Evolutionary conservation across 2,329 filamentous ascomycete species (phyloP).

Genomic region (Onygena corvina): DNA sequence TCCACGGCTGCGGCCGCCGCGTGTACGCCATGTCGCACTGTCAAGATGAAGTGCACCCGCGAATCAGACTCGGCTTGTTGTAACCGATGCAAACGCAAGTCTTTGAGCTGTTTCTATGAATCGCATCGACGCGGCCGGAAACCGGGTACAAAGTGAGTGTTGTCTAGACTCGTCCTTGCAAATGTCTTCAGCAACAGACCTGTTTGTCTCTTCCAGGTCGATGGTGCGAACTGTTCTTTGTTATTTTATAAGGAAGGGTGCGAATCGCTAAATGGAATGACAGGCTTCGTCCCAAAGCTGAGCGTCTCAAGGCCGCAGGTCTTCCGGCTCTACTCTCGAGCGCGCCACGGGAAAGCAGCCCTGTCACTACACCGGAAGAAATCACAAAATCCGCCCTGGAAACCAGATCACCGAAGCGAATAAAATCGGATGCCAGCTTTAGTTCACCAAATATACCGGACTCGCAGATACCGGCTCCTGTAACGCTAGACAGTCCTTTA

Average conservation of each 20-base stretch:
- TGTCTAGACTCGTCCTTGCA: not conserved
- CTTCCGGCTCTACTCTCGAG: conserved; percentile 3
- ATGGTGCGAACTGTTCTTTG: conserved; percentile 1
- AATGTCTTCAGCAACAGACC: no score
- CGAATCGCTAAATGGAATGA: not conserved
- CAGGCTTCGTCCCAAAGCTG: conserved; percentile 17
- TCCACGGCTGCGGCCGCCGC: conserved; percentile 16
- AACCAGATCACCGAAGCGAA: not conserved
- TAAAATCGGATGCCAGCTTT: not conserved
- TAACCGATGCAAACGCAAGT: conserved; percentile 30
- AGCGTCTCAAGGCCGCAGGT: conserved; percentile 11
- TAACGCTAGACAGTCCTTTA: not conserved
- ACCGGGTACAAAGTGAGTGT: conserved; percentile 24
- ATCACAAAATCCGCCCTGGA: not conserved
- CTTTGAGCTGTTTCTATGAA: conserved; percentile 29
- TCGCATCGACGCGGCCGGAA: conserved; percentile 33
- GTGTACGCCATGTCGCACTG: conserved; percentile 29
- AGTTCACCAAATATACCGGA: not conserved
- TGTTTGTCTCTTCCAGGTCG: not conserved
- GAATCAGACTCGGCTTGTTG: conserved; percentile 21
- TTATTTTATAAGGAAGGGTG: not conserved
- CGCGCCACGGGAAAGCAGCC: not conserved
- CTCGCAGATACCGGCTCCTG: not conserved
- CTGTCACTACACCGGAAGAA: not conserved
- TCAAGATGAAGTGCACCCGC: conserved; percentile 32